These are phyloP conservation scores for Myrmaecium sp. DNA, from an alignment of 2,329 filamentous ascomycete species.

Conservation along the genomic window DNA sequence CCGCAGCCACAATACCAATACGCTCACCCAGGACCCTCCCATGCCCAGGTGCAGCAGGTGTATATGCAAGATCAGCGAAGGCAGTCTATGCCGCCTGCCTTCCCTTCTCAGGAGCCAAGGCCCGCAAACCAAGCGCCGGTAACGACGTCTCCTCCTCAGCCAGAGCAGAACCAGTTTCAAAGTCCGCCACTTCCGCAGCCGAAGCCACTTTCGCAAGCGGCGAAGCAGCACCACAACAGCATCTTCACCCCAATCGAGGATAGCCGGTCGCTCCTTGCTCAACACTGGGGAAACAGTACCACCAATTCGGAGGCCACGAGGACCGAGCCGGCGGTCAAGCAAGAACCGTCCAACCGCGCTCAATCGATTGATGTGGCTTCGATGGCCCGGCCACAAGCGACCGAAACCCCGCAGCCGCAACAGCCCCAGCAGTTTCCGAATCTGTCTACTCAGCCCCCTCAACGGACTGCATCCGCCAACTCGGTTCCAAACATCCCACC, in stretches of 20 bases:
- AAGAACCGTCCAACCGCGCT: slow-evolving; percentile 33
- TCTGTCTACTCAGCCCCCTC: slow-evolving; percentile 20
- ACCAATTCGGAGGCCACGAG: slow-evolving; percentile 33
- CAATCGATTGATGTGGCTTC: slow-evolving; percentile 48
- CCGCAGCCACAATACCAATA: slow-evolving; percentile 28
- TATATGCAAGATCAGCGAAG: slow-evolving; percentile 64
- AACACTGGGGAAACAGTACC: slow-evolving; percentile 45
- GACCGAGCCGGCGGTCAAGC: slow-evolving; percentile 25
- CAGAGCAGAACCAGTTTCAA: slow-evolving; percentile 34
- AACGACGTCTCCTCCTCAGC: slow-evolving; percentile 32
- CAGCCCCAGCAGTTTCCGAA: slow-evolving; percentile 13
- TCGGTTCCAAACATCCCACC: slow-evolving; percentile 54
- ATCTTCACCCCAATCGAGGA: slow-evolving; percentile 98
- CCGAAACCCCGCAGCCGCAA: slow-evolving; percentile 36
- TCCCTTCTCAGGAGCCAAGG: slow-evolving; percentile 27
- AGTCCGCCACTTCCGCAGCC: slow-evolving; percentile 42
- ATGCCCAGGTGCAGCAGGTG: slow-evolving; percentile 43
- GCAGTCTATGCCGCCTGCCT: slow-evolving; percentile 55
- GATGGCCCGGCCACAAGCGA: slow-evolving; percentile 30
- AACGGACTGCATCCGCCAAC: slow-evolving; percentile 39
- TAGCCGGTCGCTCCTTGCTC: slow-evolving; percentile 70
- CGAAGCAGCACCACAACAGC: slow-evolving; percentile 69
- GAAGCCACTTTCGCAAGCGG: slow-evolving; percentile 39
- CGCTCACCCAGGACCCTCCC: slow-evolving; percentile 24
- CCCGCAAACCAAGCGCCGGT: slow-evolving; percentile 15